Conservation (phyloP, 164 flowering plant species). For the Stephania cephalantha region DNA sequence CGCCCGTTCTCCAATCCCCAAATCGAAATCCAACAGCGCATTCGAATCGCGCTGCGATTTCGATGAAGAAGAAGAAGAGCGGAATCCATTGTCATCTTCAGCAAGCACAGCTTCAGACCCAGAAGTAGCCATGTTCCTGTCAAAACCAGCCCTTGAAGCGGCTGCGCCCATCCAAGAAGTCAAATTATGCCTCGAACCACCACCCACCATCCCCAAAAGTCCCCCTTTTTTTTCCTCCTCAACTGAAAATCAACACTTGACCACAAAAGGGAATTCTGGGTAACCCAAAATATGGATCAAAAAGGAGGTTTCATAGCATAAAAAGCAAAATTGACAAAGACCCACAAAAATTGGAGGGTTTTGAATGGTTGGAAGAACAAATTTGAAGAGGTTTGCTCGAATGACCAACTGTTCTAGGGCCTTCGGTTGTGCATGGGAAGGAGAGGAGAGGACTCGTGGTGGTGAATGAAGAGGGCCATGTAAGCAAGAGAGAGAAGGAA, state of each 20-base stretch:
- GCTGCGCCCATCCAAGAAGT: slow-evolving; percentile 36
- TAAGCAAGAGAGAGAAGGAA: too few species aligned
- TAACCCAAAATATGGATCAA: not conserved
- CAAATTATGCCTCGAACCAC: slow-evolving; percentile 21
- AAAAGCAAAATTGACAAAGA: not conserved
- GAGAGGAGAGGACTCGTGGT: not conserved
- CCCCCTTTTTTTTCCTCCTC: not conserved
- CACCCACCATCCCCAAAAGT: slow-evolving; percentile 20
- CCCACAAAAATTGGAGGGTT: not conserved
- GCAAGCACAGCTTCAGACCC: slow-evolving; percentile 2
- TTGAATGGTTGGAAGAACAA: not conserved
- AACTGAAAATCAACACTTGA: not conserved
- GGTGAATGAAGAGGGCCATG: not conserved
- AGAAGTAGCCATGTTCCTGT: slow-evolving; percentile 10
- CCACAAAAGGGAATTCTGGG: too few species aligned
- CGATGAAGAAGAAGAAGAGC: slow-evolving; percentile 6
- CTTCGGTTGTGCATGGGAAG: not conserved
- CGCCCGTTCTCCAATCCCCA: slow-evolving; percentile 64
- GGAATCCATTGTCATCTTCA: slow-evolving; percentile 2
- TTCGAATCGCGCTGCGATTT: slow-evolving; percentile 1
- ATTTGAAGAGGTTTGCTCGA: not conserved
- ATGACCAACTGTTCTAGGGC: not conserved
- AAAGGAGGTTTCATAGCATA: not conserved
- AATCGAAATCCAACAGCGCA: slow-evolving; percentile 29
- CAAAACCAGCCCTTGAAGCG: slow-evolving; percentile 27